Evolutionary conservation across 345 rosid species (phyloP).

Genomic region (Turnera subulata): DNA sequence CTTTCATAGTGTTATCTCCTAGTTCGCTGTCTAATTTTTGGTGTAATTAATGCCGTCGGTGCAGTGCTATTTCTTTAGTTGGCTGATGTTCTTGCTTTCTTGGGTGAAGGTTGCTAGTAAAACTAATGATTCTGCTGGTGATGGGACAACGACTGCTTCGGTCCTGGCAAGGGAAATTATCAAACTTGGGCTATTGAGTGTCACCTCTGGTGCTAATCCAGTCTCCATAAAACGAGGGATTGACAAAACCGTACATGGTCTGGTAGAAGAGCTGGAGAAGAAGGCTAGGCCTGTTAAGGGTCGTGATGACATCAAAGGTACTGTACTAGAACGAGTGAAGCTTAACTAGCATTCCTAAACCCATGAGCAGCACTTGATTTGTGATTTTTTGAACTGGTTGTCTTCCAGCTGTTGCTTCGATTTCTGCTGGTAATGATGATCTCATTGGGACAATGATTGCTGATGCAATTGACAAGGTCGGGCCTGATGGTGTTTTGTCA

Average conservation of each 20-base stretch:
- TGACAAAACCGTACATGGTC: constrained; percentile 72
- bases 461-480: constrained; percentile 98
- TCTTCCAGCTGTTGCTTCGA: too few relatives aligned
- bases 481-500: constrained; percentile 98
- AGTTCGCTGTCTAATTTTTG: background rate
- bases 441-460: constrained; percentile 93
- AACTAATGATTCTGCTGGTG: constrained; percentile 98
- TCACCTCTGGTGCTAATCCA: constrained; percentile 95
- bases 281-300: constrained; percentile 82
- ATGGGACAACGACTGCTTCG: constrained; percentile 97
- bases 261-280: constrained; percentile 83
- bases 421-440: constrained; percentile 78
- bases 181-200: constrained; percentile 76
- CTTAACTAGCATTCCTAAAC: too few relatives aligned
- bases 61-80: too few relatives aligned
- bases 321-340: background rate
- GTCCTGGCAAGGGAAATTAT: constrained; percentile 92
- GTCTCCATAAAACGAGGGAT: constrained; percentile 88
- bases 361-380: too few relatives aligned
- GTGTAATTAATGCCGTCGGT: too few relatives aligned
- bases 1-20: background rate
- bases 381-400: background rate
- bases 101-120: constrained; percentile 82
- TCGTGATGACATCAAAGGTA: constrained; percentile 86
- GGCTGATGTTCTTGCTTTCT: background rate